Evolutionary conservation across 768 basidiomycete genomes (phyloP).

Genomic region (Mycena pura): DNA sequence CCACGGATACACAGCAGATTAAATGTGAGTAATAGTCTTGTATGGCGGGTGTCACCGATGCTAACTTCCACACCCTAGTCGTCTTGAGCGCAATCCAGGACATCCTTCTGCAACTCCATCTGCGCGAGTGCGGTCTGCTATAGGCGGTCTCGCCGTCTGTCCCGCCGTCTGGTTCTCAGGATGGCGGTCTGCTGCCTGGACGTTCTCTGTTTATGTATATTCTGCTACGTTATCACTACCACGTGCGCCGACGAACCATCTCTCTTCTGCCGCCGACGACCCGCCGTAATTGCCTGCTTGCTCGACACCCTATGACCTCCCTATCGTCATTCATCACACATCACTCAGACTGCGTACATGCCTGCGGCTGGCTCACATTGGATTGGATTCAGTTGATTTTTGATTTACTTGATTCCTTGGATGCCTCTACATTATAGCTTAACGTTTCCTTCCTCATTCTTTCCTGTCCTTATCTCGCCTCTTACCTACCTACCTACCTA

Average conservation of each 20-base stretch:
- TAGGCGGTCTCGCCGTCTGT: conserved; percentile 34
- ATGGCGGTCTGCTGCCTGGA: not conserved
- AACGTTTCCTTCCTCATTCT: no score
- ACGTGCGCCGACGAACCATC: no score
- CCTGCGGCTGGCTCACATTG: not conserved
- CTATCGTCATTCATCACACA: not conserved
- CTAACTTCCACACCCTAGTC: conserved; percentile 44
- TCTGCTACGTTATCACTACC: not conserved
- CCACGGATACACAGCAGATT: conserved; percentile 92
- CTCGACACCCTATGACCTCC: not conserved
- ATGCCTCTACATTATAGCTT: no score
- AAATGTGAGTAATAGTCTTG: conserved; percentile 64
- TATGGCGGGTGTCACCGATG: no score
- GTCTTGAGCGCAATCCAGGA: conserved; percentile 89
- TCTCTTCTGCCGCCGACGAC: not conserved
- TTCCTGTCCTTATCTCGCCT: no score
- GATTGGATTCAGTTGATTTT: not conserved
- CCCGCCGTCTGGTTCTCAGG: not conserved
- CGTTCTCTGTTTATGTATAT: not conserved
- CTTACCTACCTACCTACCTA: no score
- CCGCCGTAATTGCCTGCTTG: conserved; percentile 8
- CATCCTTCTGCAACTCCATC: conserved; percentile 84
- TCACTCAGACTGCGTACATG: not conserved
- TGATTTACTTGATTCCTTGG: no score
- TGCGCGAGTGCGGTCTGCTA: conserved; percentile 86